Base-by-base conservation (phyloP, 768 basidiomycete species). In the Psilocybe cubensis region DNA sequence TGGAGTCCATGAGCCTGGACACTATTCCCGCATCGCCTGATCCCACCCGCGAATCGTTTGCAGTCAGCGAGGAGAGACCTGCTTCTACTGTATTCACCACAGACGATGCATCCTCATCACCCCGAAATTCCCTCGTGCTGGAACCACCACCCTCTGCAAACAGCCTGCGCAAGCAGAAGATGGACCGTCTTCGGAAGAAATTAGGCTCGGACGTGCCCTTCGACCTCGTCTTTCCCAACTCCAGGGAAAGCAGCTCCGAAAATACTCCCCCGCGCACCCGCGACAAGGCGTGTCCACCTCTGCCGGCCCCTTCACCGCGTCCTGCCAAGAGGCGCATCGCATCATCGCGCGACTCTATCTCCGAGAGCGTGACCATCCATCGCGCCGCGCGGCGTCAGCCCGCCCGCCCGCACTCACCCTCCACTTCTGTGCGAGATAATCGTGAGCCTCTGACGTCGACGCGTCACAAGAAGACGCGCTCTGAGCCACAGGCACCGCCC, bases 131-230 rank as follows among this genome's bases (percentile, higher is more conserved):
- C 25, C 68, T 75, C n/a, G 61, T 68, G 3, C 52, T 68, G 28
- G 74, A 76, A 4, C 64, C 68, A 21, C 74, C 83, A 35, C 74
- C 79, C 1, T 77, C 81, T 6, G 63, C 77, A 3, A 73, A 69
- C 18, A 66, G 69, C 42, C 46, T 77, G 14, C 78, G 84, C 21
- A 78, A 81, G 45, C 72, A 75, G 61, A 90, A 88, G 69, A 83
- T 91, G 78, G 86, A 87, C 47, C 76, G 83, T 28, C 72, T 91
- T 48, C 76, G 83, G 50, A 82, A 79, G 64, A 85, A 73, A 62
- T 77, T 91, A 2, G 89, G 89, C 0, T 77, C 87, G 18, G 83
- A 79, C 24, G 83, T 89, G 20, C 89, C 88, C 6, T 61, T 79
- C 1, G 76, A 82, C 33, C 77, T 88, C 27, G 83, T 90, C 48